Evolutionary conservation across 306 rosid species (phyloP), one percentile per base, ranked within the genome.

Genomic region (Carpinus fangiana): DNA sequence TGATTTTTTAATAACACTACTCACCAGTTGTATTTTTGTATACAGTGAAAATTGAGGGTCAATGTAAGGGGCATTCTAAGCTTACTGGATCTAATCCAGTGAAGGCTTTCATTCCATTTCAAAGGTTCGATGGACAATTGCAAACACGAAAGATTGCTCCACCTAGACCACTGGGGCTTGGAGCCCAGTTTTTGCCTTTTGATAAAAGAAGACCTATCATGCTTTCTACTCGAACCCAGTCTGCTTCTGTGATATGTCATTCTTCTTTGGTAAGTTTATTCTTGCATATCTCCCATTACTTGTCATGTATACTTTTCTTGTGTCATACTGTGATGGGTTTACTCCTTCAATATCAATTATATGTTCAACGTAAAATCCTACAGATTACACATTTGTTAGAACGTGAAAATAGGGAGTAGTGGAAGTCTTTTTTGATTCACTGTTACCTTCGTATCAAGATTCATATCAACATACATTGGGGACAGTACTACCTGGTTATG

Each of bases 251-350:
- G 43, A 79, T 74, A 16, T 88, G 91, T 73, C 77, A 82, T 54
- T 56, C 83, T 3, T 79, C 88, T 59, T 83, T 81, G 89, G 93
- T 89, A 77, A 80, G 83, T 80, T 52, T 53, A 12, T 17, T 74
- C 34, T 70, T 55, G 5, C 56, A 38, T 73, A 7, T 50, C 14
- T 12, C 26, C 36, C 48, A 17, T 34, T 31, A 13, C 70, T 57
- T 72, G 14, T 76, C 45, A 47, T 53, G 48, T 16, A 43, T 70
- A 28, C 36, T 76, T 80, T 55, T 45, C 41, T 66, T 73, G 17
- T 38, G 74, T 50, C 5, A 31, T 36, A 12, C 48, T 64, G 6
- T 64, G 47, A 16, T 36, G n/a, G 70, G 17, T 17, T 8, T 14
- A 3, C 72, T 66, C 51, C 14, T 66, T 20, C 9, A 5, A 66